A percentile compares a stretch with the other conserved stretches of the same genome.
Evolutionary conservation across 208 protist species (phyloP).

Genomic region (Phytomonas francai): DNA sequence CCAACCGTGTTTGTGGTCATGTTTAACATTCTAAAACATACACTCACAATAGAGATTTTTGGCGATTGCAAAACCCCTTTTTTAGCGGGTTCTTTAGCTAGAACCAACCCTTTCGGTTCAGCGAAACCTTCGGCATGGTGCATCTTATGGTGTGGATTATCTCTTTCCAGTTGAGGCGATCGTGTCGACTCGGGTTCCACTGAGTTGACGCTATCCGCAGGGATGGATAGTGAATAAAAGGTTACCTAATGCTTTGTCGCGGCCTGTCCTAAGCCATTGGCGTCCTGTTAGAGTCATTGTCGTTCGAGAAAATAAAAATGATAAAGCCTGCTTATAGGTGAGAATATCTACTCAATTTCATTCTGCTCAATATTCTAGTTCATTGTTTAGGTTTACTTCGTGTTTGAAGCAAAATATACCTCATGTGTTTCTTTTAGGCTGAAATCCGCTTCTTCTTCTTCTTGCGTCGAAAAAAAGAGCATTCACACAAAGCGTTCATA

Average conservation of each 20-base stretch:
- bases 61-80: neutral
- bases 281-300: neutral
- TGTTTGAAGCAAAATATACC: constrained; percentile 1
- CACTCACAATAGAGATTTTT: neutral
- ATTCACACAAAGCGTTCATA: neutral
- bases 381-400: neutral
- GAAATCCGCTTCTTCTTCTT: constrained; percentile 1
- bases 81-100: neutral
- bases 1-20: neutral
- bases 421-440: neutral
- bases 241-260: neutral
- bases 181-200: neutral
- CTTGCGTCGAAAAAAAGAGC: neutral
- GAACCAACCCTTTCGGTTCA: neutral
- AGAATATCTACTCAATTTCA: neutral
- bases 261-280: neutral
- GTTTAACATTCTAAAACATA: neutral
- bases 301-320: neutral
- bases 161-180: neutral
- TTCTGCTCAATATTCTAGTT: constrained; percentile 1
- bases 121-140: neutral
- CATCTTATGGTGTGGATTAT: neutral
- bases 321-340: neutral
- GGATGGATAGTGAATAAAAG: neutral
- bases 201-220: neutral